Evolutionary conservation across 768 basidiomycete genomes (phyloP), one percentile per base, ranked within the genome.

Genomic region (Hysterangium stoloniferum): DNA sequence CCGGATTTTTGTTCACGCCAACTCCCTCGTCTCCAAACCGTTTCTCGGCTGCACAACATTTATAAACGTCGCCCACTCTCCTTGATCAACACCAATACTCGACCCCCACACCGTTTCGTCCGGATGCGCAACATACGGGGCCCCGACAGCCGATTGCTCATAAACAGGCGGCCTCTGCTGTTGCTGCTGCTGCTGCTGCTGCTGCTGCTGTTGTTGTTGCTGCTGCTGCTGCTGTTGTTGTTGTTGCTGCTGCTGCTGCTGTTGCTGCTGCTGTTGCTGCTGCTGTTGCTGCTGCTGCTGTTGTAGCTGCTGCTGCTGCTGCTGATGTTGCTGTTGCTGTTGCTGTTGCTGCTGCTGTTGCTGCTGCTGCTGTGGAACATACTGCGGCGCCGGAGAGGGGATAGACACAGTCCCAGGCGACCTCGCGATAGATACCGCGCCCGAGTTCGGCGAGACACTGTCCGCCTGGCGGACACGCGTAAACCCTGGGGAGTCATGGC

Each of bases 51-150:
- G 49, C 4, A 51, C 49, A 32, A 43, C 49, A 28, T 40, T 43
- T 9, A 51, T 43, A 38, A 40, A 53, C 19, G 17, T 31, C 31
- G 34, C 35, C 82, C 86, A 88, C 65, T 88, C 86, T 34, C 80
- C 78, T 56, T 84, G 81, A 50, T 78, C 84, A 60, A 89, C 84
- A 15, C 82, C 82, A 44, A 81, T 75, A 32, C 80, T 76, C 13
- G 84, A 75, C 36, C 84, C 84, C 85, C 86, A 89, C 71, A 86
- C 81, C 28, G 71, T 71, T 32, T 72, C 67, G 55, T 84, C 80
- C 6, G 44, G 28, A 52, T 82, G 82, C 38, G 77, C 73, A 24
- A 77, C 19, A 17, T 32, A 29, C 27, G 44, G 44, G 15, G 17
- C 41, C 24, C 15, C 31, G 25, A 40, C 7, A 15, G 31, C 44